Evolutionary conservation across 208 protist genomes (phyloP), one percentile per base, ranked within the genome.

Genomic region (Lotmaria passim): DNA sequence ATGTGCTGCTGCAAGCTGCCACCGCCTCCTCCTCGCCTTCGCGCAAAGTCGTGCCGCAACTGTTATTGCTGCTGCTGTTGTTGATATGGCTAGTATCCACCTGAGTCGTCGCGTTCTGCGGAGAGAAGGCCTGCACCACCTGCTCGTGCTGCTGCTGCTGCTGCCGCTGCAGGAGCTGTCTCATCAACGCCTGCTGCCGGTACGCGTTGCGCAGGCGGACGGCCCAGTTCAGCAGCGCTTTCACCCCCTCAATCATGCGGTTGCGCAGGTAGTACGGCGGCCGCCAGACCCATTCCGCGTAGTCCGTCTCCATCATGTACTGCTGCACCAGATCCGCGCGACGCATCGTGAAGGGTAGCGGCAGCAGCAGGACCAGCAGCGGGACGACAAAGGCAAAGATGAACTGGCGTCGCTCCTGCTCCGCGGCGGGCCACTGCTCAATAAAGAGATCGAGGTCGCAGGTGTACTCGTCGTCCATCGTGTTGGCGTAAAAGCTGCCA

Each of bases 261-360:
- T 81, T 66, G 28, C 78, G 67, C 51, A 87, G 24, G 11, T 65
- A 60, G 28, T 76, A 71, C 43, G 88, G 79, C 28, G 73, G 63
- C n/a, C 69, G 77, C 75, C 79, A 87, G 21, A 93, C 34, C 76
- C 79, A 93, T 28, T 83, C 78, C 15, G 73, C 48, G 33, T 82
- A 69, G 62, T 93, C 80, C 31, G 80, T 61, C 36, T 89, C 77
- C 30, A 66, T 59, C 64, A 91, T 69, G 60, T 75, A 79, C 38
- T 68, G 46, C 43, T 85, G 80, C 28, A 91, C 51, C 5, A 88
- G 24, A 28, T 88, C 71, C 7, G 79, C 73, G 7, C 77, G 56
- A 51, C 81, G 59, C 39, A 90, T 66, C 39, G 78, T 75, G 21
- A 82, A 82, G 11, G 83, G 82, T 46, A 83, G 61, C 10, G 85